phyloP scores from a whole-genome alignment of 371 early-diverging fungal species.

The Paraphysoderma sedebokerense region DNA sequence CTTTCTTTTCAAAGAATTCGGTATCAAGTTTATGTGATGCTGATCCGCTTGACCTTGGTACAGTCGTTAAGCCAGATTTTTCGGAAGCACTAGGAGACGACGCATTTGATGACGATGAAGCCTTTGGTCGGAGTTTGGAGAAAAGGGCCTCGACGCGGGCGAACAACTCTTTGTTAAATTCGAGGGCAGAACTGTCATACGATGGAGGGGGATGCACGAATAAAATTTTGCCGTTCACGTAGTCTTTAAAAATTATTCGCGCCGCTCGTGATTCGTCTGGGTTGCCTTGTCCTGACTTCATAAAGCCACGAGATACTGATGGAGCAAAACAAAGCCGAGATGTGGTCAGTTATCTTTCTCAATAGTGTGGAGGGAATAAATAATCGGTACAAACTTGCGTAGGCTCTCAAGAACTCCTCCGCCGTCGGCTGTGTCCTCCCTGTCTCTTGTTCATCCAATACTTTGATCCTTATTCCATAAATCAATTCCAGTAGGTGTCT shows the following conservation, averaged over 20 bases:
- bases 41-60: slow-evolving; percentile 3
- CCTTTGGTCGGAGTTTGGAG: slow-evolving; percentile 4
- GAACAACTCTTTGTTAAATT: neutral
- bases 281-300: slow-evolving; percentile 80
- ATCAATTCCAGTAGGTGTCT: slow-evolving; percentile 68
- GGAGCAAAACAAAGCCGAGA: neutral
- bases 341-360: neutral
- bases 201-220: slow-evolving; percentile 6
- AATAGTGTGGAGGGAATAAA: slow-evolving; percentile 47
- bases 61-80: slow-evolving; percentile 8
- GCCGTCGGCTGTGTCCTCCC: slow-evolving; percentile 52
- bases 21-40: slow-evolving; percentile 9
- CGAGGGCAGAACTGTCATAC: neutral
- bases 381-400: slow-evolving; percentile 32
- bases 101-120: slow-evolving; percentile 7
- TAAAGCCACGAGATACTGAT: slow-evolving; percentile 82
- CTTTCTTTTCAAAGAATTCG: slow-evolving; percentile 9
- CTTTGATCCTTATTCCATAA: slow-evolving; percentile 78
- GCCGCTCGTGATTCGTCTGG: slow-evolving; percentile 96
- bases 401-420: slow-evolving; percentile 23
- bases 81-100: slow-evolving; percentile 9
- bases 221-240: slow-evolving; percentile 45
- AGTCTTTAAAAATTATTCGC: slow-evolving; percentile 87
- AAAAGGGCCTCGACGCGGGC: neutral
- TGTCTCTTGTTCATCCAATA: slow-evolving; percentile 50